Conservation (phyloP, 2,329 filamentous ascomycete species). For the Chrysoporthe puriensis region DNA sequence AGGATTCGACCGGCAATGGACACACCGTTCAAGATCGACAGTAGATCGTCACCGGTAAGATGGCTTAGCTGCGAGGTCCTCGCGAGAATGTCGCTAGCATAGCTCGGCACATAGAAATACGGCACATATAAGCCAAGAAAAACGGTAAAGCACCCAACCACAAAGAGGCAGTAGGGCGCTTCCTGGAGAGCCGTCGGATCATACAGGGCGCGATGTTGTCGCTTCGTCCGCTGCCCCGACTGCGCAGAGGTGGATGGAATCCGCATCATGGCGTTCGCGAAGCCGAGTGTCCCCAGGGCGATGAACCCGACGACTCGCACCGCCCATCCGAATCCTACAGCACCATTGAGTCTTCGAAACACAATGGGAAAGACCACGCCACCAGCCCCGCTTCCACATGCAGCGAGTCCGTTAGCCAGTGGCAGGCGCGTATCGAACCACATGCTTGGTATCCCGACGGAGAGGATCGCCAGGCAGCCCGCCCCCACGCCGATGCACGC, state of each 20-base stretch:
- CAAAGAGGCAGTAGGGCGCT: slow-evolving; percentile 26
- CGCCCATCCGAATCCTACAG: slow-evolving; percentile 50
- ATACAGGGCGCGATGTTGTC: slow-evolving; percentile 26
- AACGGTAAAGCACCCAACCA: slow-evolving; percentile 25
- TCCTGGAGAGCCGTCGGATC: slow-evolving; percentile 29
- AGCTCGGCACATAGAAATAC: slow-evolving; percentile 31
- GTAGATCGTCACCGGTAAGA: slow-evolving; percentile 18
- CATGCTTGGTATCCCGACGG: slow-evolving; percentile 42
- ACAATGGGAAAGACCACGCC: slow-evolving; percentile 51
- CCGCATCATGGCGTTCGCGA: slow-evolving; percentile 42
- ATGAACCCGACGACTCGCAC: slow-evolving; percentile 51
- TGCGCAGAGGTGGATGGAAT: neutral
- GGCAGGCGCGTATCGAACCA: slow-evolving; percentile 38
- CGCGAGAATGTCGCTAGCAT: slow-evolving; percentile 12
- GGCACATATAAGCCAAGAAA: slow-evolving; percentile 31
- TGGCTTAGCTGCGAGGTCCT: slow-evolving; percentile 15
- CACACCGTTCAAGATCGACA: slow-evolving; percentile 29
- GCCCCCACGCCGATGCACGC: slow-evolving; percentile 49
- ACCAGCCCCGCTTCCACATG: slow-evolving; percentile 39
- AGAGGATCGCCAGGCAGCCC: slow-evolving; percentile 42
- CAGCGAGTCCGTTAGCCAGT: slow-evolving; percentile 40
- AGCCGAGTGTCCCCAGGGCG: slow-evolving; percentile 34
- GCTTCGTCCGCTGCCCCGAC: neutral
- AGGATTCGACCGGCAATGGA: slow-evolving; percentile 18
- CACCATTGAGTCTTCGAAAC: slow-evolving; percentile 44